phyloP scores from a whole-genome alignment of 2,329 filamentous ascomycete genomes.

The Diaporthe nobilis region DNA sequence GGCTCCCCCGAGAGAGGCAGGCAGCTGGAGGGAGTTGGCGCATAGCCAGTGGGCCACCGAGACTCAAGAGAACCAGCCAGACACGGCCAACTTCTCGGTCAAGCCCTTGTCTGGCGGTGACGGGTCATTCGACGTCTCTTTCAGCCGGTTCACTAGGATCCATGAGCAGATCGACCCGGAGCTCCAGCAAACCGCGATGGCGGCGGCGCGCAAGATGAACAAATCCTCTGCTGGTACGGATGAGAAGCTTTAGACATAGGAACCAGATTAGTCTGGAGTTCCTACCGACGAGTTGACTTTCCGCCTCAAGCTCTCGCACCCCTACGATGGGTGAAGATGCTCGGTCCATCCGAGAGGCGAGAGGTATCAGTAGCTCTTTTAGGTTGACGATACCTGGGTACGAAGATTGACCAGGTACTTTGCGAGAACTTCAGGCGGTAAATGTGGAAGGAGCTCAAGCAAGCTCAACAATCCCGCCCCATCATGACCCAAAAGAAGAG shows the following conservation, averaged over 20 bases:
- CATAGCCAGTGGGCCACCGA: not conserved
- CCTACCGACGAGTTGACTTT: not conserved
- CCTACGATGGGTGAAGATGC: not conserved
- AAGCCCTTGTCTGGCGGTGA: slow-evolving; percentile 6
- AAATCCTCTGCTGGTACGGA: not conserved
- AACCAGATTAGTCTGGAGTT: not conserved
- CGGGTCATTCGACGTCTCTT: not conserved
- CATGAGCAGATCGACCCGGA: slow-evolving; percentile 3
- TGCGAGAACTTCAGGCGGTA: not conserved
- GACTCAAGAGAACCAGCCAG: not conserved
- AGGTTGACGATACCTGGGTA: not conserved
- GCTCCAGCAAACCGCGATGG: not conserved
- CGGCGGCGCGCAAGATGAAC: not conserved
- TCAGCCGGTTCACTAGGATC: not conserved
- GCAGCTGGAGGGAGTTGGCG: slow-evolving; percentile 14
- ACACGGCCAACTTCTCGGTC: not conserved
- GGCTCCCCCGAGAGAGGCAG: slow-evolving; percentile 3
- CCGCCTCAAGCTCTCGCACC: not conserved
- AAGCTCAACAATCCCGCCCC: no score
- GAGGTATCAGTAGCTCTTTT: no score
- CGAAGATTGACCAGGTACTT: not conserved
- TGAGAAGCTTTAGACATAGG: not conserved
- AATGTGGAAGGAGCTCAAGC: not conserved
- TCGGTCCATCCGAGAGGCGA: not conserved
- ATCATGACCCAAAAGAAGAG: not conserved